Evolutionary conservation across 1,139 yeast species (phyloP), one percentile per base, ranked within the genome.

Genomic region (Insectozyma bohioensis): DNA sequence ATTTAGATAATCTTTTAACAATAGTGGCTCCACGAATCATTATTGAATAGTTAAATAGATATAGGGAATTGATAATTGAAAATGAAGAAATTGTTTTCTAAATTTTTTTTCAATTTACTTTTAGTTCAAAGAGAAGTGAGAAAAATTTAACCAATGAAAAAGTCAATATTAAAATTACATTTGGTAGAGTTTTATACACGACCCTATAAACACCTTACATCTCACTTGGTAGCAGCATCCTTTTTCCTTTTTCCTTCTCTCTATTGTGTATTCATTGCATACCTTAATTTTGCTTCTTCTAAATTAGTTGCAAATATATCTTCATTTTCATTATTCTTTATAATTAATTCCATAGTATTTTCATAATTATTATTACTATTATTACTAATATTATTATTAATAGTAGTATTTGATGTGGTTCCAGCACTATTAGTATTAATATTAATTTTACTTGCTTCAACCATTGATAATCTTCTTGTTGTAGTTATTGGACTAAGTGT

Each of bases 21-120:
- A 56, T 51, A 35, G 55, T 46, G 36, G 63, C 48, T 41, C 67
- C 67, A 59, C 68, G 67, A 54, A 63, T 58, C 69, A 63, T 63
- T n/a, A n/a, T n/a, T n/a, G n/a, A n/a, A n/a, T n/a, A n/a, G n/a
- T n/a, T n/a, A n/a, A n/a, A n/a, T n/a, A n/a, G n/a, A n/a, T n/a
- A n/a, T n/a, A n/a, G n/a, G 25, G 5, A 23, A 23, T 21, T 10
- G 12, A 20, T 20, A 17, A 18, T 25, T 20, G 22, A 6, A 20
- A 20, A 20, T n/a, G 5, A 7, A 14, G 16, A 24, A 24, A 18
- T 24, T 16, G 10, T 20, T 20, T 20, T 20, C 12, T 20, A 6
- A 6, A 6, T 20, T 20, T 6, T 6, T 20, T 20, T 5, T 20
- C 9, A 10, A n/a, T n/a, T n/a, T n/a, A n/a, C n/a, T n/a, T n/a